These are phyloP conservation scores for Waitea zeae DNA, from an alignment of 1,284 basidiomycete species.

Conservation along the genomic window DNA sequence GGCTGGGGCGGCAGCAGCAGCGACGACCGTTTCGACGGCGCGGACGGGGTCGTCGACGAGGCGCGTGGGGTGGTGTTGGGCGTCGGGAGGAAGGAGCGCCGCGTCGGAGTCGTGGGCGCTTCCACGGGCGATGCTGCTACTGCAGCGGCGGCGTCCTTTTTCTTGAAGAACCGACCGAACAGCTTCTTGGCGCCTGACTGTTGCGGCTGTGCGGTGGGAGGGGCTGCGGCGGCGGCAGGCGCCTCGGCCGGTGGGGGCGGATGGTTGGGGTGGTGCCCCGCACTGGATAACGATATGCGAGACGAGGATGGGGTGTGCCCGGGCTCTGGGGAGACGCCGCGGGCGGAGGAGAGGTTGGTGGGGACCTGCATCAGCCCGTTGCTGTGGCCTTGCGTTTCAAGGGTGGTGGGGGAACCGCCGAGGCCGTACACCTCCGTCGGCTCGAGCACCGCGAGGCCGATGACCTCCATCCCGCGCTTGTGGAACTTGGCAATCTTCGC, in stretches of 20 bases:
- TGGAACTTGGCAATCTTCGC: slow-evolving; percentile 85
- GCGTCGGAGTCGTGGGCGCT: neutral
- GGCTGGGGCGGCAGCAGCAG: slow-evolving; percentile 4
- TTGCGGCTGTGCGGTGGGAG: slow-evolving; percentile 11
- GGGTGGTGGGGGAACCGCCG: slow-evolving; percentile 8
- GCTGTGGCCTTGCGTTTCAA: slow-evolving; percentile 7
- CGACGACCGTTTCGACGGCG: slow-evolving; percentile 11
- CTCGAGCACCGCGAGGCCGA: slow-evolving; percentile 63
- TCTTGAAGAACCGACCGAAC: slow-evolving; percentile 62
- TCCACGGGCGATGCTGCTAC: slow-evolving; percentile 8
- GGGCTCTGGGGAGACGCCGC: neutral
- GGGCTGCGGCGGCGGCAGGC: slow-evolving; percentile 9
- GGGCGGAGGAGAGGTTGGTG: neutral
- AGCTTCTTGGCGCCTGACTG: slow-evolving; percentile 36
- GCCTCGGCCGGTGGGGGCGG: slow-evolving; percentile 10
- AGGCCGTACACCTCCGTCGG: slow-evolving; percentile 61
- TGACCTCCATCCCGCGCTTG: slow-evolving; percentile 71
- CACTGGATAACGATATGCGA: slow-evolving; percentile 18
- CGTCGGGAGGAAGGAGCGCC: slow-evolving; percentile 5
- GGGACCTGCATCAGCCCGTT: slow-evolving; percentile 4
- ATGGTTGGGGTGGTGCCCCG: slow-evolving; percentile 12
- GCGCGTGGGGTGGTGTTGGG: slow-evolving; percentile 5
- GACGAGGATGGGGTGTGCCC: slow-evolving; percentile 21
- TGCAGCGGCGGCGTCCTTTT: slow-evolving; percentile 18
- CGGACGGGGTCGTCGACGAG: too few relatives aligned